Conservation (phyloP, 345 rosid species). For the Streptanthus diversifolius region DNA sequence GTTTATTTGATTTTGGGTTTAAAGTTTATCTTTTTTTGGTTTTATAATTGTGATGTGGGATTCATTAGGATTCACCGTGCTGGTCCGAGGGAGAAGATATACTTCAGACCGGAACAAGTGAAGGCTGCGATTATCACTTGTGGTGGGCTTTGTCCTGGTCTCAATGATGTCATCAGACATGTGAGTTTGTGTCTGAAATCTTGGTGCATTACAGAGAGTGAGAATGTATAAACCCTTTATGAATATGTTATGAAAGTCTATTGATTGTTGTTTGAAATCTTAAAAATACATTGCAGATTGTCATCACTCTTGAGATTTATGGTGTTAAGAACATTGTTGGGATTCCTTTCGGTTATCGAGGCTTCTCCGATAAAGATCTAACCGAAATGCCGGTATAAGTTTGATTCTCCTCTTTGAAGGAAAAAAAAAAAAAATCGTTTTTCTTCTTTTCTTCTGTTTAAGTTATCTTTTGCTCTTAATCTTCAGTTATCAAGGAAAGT, state of each 20-base stretch:
- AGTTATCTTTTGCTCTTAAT: constrained; percentile 1
- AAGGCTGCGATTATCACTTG: constrained; percentile 90
- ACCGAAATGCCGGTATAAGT: constrained; percentile 70
- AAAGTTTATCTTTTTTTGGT: neutral
- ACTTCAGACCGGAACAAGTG: constrained; percentile 79
- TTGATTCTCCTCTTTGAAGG: neutral
- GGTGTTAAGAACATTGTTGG: constrained; percentile 95
- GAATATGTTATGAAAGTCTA: neutral
- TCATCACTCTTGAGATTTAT: constrained; percentile 89
- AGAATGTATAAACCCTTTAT: neutral
- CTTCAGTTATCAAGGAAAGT: constrained; percentile 86
- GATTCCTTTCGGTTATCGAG: constrained; percentile 93
- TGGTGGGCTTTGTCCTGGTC: constrained; percentile 97
- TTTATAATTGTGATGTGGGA: neutral
- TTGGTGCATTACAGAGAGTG: neutral
- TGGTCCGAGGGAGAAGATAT: constrained; percentile 85
- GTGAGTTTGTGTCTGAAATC: constrained; percentile 35
- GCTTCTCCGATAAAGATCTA: constrained; percentile 67
- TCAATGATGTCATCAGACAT: constrained; percentile 90
- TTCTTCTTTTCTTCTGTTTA: neutral
- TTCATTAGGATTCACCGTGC: constrained; percentile 78
- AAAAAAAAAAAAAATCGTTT: neutral
- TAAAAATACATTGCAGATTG: constrained; percentile 75
- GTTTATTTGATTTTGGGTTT: neutral
- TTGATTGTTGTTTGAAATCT: neutral